Evolutionary conservation across 164 flowering plant species (phyloP).

Genomic region (Berberis thunbergii): DNA sequence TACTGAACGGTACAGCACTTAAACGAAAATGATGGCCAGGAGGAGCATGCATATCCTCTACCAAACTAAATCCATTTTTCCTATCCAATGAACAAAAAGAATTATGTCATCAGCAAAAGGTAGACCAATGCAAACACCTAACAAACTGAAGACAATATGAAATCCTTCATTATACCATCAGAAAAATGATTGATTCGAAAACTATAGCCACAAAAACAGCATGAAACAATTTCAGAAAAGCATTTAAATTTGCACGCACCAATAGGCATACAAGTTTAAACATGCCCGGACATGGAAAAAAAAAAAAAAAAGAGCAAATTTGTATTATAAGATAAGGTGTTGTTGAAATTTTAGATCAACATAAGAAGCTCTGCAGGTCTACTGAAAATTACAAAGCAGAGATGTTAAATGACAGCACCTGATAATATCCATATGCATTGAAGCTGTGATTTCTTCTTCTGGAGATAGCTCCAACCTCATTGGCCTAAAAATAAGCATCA

Average conservation of each 20-base stretch:
- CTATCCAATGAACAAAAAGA: conserved; percentile 26
- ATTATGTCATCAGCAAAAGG: neutral
- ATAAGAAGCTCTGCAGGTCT: too few relatives aligned
- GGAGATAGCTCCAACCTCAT: conserved; percentile 76
- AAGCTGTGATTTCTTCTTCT: conserved; percentile 81
- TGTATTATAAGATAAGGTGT: too few relatives aligned
- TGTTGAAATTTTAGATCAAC: too few relatives aligned
- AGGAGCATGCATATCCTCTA: conserved; percentile 72
- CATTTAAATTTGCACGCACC: too few relatives aligned
- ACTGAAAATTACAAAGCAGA: too few relatives aligned
- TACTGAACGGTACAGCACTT: conserved; percentile 92
- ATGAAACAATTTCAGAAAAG: too few relatives aligned
- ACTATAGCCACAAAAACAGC: too few relatives aligned
- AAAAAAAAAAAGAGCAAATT: too few relatives aligned
- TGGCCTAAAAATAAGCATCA: conserved; percentile 39
- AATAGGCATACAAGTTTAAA: too few relatives aligned
- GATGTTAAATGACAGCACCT: conserved; percentile 31
- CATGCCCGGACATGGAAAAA: too few relatives aligned
- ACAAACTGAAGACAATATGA: neutral
- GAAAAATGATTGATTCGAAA: neutral
- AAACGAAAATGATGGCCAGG: conserved; percentile 69
- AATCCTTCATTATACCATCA: neutral
- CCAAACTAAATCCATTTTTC: conserved; percentile 86
- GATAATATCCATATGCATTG: conserved; percentile 83
- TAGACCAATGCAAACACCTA: neutral